Evolutionary conservation across 257 asterid genomes (phyloP).

Genomic region (Gynochthodes officinalis): DNA sequence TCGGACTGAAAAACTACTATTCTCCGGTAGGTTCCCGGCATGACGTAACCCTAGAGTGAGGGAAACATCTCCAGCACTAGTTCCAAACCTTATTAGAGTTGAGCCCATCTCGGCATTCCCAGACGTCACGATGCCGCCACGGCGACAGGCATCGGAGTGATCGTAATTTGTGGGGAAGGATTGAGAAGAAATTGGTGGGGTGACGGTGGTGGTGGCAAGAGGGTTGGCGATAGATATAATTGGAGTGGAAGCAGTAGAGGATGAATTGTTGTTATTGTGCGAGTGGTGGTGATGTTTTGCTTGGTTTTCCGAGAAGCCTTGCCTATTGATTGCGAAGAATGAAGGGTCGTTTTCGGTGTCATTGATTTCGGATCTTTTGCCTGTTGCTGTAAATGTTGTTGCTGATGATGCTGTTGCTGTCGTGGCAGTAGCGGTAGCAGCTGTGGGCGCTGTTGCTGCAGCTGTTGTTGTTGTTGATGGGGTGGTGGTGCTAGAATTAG

Average conservation of each 20-base stretch:
- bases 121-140: conserved; percentile 9
- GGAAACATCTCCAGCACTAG: conserved; percentile 78
- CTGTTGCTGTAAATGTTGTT: conserved; percentile 31
- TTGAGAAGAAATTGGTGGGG: conserved; percentile 19
- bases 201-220: conserved; percentile 18
- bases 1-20: conserved; percentile 61
- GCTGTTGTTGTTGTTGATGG: conserved; percentile 21
- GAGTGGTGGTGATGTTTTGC: conserved; percentile 14
- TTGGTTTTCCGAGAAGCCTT: conserved; percentile 48
- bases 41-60: conserved; percentile 96
- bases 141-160: conserved; percentile 26
- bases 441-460: conserved; percentile 23
- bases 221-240: conserved; percentile 11
- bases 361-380: conserved; percentile 47
- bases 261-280: conserved; percentile 2
- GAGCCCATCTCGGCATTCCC: conserved; percentile 39
- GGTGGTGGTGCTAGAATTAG: conserved; percentile 15
- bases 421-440: conserved; percentile 26
- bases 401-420: conserved; percentile 12
- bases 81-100: conserved; percentile 63
- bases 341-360: conserved; percentile 61
- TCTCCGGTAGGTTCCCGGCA: conserved; percentile 85
- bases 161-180: conserved; percentile 31
- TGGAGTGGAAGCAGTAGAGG: conserved; percentile 16
- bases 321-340: conserved; percentile 48